These are phyloP conservation scores for Lolium rigidum DNA, from an alignment of 176 grass and related monocot species.

Conservation along the genomic window DNA sequence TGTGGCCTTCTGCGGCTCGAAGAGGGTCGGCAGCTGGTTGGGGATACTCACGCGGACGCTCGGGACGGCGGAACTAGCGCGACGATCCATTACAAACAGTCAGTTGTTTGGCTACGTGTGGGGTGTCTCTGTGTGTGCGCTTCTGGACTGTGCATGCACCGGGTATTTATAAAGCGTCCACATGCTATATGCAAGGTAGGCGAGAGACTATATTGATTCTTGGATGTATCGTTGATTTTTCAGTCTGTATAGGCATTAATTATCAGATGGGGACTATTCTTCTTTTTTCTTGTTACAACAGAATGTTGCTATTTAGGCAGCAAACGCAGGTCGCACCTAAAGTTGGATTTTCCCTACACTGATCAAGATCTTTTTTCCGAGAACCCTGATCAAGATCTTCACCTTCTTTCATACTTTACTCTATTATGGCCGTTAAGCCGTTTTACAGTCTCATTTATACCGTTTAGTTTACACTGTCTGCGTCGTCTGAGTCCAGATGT, in stretches of 20 bases:
- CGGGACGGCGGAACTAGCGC: neutral
- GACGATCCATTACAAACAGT: neutral
- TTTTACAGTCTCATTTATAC: neutral
- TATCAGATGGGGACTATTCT: neutral
- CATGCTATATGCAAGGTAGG: neutral
- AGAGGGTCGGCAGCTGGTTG: neutral
- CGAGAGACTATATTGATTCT: neutral
- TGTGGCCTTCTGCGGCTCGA: neutral
- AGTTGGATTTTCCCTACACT: neutral
- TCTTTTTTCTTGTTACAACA: slow-evolving; percentile 12
- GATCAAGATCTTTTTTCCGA: too few species aligned
- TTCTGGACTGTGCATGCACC: neutral
- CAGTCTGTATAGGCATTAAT: neutral
- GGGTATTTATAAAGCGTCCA: neutral
- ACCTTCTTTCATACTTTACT: neutral
- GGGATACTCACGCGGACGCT: neutral
- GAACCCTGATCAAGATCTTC: neutral
- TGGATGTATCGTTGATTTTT: neutral
- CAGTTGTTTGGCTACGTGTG: too few species aligned
- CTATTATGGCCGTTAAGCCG: neutral
- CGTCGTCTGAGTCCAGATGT: too few species aligned
- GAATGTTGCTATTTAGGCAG: neutral
- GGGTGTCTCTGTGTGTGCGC: neutral
- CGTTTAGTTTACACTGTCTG: neutral
- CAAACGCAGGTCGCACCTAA: neutral